Percentiles rank a stretch among this genome's conserved stretches.
These are phyloP conservation scores for Chimonanthus salicifolius DNA, from an alignment of 164 flowering plant species.

Conservation along the genomic window DNA sequence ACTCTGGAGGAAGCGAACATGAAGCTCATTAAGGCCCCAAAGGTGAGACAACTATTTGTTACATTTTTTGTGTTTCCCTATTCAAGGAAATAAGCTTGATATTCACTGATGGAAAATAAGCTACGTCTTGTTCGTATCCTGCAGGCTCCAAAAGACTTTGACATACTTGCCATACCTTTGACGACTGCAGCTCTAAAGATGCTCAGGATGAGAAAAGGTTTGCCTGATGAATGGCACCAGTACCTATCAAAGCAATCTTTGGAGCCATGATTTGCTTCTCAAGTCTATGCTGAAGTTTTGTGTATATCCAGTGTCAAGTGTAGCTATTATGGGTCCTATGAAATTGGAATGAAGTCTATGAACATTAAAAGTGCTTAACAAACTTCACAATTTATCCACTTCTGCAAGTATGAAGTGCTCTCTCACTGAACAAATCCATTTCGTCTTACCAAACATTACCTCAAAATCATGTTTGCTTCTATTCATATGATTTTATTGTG, in stretches of 20 bases:
- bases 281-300: not conserved
- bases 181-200: slow-evolving; percentile 60
- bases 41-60: slow-evolving; percentile 28
- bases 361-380: not conserved
- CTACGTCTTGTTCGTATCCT: not conserved
- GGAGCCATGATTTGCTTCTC: slow-evolving; percentile 21
- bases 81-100: not conserved
- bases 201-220: slow-evolving; percentile 55
- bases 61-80: not conserved
- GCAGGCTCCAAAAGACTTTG: slow-evolving; percentile 85
- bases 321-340: not conserved
- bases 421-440: not conserved
- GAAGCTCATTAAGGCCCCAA: slow-evolving; percentile 71
- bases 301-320: slow-evolving; percentile 15
- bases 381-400: not conserved
- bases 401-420: not conserved
- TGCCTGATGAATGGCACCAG: slow-evolving; percentile 84
- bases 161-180: slow-evolving; percentile 78
- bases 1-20: slow-evolving; percentile 83
- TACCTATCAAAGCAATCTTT: slow-evolving; percentile 43
- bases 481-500: no score
- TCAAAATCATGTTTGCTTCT: not conserved
- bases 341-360: no score
- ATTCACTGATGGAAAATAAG: not conserved
- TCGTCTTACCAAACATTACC: not conserved